Percentiles rank a stretch among this genome's conserved stretches.
Conservation (phyloP, 2,329 filamentous ascomycete genomes). For the Fusarium floridanum region DNA sequence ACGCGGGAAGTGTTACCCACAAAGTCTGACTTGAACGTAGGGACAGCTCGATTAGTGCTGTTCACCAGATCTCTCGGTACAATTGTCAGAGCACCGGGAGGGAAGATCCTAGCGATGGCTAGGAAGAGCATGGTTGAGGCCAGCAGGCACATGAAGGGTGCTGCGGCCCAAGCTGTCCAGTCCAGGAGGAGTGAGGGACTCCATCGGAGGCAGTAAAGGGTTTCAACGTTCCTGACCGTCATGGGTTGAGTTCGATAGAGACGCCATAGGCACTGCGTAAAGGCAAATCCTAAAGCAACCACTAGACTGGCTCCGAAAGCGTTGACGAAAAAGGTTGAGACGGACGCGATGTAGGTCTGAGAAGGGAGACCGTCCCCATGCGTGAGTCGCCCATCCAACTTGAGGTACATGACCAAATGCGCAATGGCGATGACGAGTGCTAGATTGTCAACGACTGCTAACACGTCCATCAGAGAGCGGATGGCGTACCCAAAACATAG, state of each 20-base stretch:
- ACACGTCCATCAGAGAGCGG: background rate
- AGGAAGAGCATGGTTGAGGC: background rate
- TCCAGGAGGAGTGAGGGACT: background rate
- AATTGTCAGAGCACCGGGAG: background rate
- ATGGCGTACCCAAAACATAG: background rate
- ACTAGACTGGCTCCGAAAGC: background rate
- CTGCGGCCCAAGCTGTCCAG: background rate
- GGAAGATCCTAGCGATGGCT: background rate
- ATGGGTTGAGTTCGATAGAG: background rate
- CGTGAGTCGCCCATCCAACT: background rate
- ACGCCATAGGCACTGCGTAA: background rate
- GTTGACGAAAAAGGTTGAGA: background rate
- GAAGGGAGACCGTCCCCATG: background rate
- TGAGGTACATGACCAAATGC: background rate
- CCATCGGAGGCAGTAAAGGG: background rate
- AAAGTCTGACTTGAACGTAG: background rate
- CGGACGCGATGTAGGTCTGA: background rate
- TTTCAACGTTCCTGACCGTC: background rate
- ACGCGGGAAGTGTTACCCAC: background rate
- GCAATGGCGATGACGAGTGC: background rate
- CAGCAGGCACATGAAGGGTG: background rate
- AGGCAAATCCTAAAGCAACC: background rate
- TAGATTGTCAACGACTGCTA: background rate
- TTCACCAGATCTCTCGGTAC: background rate
- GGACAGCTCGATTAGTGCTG: background rate